Evolutionary conservation across 2,329 filamentous ascomycete species (phyloP).

Genomic region (Furcasterigmium sp.): DNA sequence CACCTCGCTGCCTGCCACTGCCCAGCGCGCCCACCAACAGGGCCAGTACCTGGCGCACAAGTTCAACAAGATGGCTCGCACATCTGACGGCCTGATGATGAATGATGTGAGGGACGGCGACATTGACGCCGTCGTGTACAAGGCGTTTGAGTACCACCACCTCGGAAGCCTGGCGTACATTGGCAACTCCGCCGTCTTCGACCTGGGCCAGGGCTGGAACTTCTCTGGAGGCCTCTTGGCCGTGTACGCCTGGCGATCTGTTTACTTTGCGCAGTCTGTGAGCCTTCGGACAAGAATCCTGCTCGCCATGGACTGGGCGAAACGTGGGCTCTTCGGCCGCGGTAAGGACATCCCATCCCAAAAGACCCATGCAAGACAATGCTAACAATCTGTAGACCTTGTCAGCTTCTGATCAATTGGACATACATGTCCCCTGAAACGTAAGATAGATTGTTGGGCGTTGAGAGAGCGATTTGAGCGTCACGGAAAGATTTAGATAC

Average conservation of each 20-base stretch:
- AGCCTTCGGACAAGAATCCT: constrained; percentile 83
- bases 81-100: constrained; percentile 65
- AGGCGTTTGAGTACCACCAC: constrained; percentile 90
- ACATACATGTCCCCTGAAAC: too few species aligned
- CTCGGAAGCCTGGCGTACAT: constrained; percentile 91
- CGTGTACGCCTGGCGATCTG: constrained; percentile 91
- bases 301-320: constrained; percentile 98
- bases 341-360: constrained; percentile 60
- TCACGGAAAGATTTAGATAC: not conserved
- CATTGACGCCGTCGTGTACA: constrained; percentile 86
- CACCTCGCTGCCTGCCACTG: constrained; percentile 89
- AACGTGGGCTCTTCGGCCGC: constrained; percentile 90
- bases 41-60: constrained; percentile 89
- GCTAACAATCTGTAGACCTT: constrained; percentile 20
- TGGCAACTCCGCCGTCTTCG: constrained; percentile 94
- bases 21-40: constrained; percentile 94
- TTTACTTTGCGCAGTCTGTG: constrained; percentile 97
- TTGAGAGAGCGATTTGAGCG: too few species aligned
- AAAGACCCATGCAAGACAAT: not conserved
- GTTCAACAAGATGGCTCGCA: constrained; percentile 83
- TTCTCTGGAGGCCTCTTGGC: constrained; percentile 81
- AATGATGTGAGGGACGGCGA: constrained; percentile 88
- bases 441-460: not conserved
- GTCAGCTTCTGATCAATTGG: constrained; percentile 21
- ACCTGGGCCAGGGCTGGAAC: constrained; percentile 72